Conservation (phyloP, 75 land plant genomes). For the Pinus tabuliformis region DNA sequence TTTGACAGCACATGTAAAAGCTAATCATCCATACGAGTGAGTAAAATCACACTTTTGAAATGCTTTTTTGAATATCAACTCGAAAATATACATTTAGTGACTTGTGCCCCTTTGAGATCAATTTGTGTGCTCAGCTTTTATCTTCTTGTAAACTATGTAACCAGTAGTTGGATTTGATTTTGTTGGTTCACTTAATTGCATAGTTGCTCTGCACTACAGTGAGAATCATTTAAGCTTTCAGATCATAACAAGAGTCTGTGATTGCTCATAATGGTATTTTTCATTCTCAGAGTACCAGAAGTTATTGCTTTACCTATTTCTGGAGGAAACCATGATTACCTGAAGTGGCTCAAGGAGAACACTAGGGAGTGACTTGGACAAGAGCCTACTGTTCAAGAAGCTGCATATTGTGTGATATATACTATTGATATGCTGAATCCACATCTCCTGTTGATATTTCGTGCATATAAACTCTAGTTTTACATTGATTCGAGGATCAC, state of each 20-base stretch:
- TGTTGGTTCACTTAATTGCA: not conserved
- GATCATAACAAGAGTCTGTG: constrained; percentile 1
- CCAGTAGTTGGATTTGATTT: not conserved
- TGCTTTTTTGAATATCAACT: not conserved
- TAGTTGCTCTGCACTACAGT: not conserved
- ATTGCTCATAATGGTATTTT: constrained; percentile 2
- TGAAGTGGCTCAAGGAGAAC: constrained; percentile 89
- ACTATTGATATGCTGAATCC: no score
- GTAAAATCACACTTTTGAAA: constrained; percentile 2
- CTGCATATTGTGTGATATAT: no score
- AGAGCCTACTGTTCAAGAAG: no score
- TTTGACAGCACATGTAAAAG: constrained; percentile 81
- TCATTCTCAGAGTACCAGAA: constrained; percentile 70
- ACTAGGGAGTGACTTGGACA: constrained; percentile 40
- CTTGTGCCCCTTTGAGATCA: not conserved
- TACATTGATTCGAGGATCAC: no score
- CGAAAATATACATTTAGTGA: not conserved
- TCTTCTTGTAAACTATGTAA: not conserved
- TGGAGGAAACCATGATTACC: constrained; percentile 74
- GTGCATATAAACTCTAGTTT: no score
- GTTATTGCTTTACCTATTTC: constrained; percentile 89
- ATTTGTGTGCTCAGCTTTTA: not conserved
- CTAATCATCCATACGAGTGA: constrained; percentile 92
- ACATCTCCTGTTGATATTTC: no score
- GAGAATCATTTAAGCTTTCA: constrained; percentile 3